These are phyloP conservation scores for Leccinum longicurvipes DNA, from an alignment of 768 basidiomycete species.

Conservation along the genomic window DNA sequence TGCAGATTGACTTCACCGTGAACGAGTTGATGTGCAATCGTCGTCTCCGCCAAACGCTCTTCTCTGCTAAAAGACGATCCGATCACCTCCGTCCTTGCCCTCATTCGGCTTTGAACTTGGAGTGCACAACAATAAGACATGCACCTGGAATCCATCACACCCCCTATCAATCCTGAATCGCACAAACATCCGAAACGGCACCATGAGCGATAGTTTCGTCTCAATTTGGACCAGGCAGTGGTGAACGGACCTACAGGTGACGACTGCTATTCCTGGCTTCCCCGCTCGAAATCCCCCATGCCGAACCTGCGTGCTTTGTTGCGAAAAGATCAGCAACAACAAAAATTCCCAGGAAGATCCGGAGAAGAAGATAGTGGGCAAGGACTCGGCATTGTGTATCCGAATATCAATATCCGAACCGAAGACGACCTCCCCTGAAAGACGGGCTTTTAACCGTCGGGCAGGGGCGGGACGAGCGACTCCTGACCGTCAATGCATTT, in stretches of 20 bases:
- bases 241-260: constrained; percentile 61
- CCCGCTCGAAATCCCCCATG: constrained; percentile 73
- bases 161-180: constrained; percentile 72
- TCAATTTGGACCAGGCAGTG: constrained; percentile 73
- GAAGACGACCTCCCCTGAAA: constrained; percentile 51
- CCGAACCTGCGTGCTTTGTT: constrained; percentile 43
- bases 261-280: constrained; percentile 67
- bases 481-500: constrained; percentile 45
- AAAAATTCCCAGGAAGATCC: constrained; percentile 1
- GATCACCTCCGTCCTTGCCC: constrained; percentile 39
- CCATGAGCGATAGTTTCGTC: constrained; percentile 59
- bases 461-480: constrained; percentile 46
- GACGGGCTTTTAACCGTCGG: constrained; percentile 70
- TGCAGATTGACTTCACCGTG: constrained; percentile 44
- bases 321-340: not conserved
- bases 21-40: constrained; percentile 48
- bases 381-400: not conserved
- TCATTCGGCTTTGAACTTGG: constrained; percentile 1
- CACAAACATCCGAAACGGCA: constrained; percentile 63
- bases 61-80: constrained; percentile 63
- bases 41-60: constrained; percentile 59
- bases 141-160: constrained; percentile 70
- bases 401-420: not conserved
- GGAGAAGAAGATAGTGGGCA: not conserved
- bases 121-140: not conserved